These are phyloP conservation scores for Trametes pubescens DNA, from an alignment of 1,284 basidiomycete species.

Conservation along the genomic window DNA sequence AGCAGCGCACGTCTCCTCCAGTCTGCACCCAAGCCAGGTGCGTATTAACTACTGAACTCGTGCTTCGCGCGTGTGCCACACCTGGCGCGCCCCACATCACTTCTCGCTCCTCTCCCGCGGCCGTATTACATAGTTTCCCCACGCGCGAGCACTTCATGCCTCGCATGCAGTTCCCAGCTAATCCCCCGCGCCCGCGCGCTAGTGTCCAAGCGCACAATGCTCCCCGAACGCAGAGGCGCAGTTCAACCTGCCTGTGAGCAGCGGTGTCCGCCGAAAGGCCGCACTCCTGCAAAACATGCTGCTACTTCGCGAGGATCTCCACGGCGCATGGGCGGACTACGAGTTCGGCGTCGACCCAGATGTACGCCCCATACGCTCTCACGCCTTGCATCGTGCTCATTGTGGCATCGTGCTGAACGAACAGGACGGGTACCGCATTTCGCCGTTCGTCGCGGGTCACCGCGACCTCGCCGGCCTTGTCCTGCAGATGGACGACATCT, in stretches of 20 bases:
- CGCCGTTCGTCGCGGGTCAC: slow-evolving; percentile 31
- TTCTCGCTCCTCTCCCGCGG: too few species aligned
- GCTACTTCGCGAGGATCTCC: slow-evolving; percentile 33
- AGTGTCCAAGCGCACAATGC: too few species aligned
- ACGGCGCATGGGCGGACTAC: slow-evolving; percentile 34
- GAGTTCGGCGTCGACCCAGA: slow-evolving; percentile 37
- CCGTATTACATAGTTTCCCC: too few species aligned
- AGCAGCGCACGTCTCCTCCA: slow-evolving; percentile 13
- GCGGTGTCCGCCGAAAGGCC: too few species aligned
- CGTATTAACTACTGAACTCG: neutral
- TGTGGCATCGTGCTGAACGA: too few species aligned
- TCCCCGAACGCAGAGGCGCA: too few species aligned
- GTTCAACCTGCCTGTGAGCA: too few species aligned
- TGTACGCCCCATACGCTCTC: slow-evolving; percentile 24
- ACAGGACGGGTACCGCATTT: slow-evolving; percentile 35
- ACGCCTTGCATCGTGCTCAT: too few species aligned
- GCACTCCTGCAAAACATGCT: slow-evolving; percentile 33
- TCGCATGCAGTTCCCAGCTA: too few species aligned
- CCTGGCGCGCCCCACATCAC: too few species aligned
- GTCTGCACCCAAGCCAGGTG: neutral
- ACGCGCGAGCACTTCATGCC: too few species aligned
- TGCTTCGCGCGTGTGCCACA: neutral
- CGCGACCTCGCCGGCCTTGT: slow-evolving; percentile 28
- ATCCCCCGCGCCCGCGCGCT: too few species aligned
- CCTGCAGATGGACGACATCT: slow-evolving; percentile 37